Conservation (phyloP, 2,329 filamentous ascomycete species). For the Trichocomaceae sp. region DNA sequence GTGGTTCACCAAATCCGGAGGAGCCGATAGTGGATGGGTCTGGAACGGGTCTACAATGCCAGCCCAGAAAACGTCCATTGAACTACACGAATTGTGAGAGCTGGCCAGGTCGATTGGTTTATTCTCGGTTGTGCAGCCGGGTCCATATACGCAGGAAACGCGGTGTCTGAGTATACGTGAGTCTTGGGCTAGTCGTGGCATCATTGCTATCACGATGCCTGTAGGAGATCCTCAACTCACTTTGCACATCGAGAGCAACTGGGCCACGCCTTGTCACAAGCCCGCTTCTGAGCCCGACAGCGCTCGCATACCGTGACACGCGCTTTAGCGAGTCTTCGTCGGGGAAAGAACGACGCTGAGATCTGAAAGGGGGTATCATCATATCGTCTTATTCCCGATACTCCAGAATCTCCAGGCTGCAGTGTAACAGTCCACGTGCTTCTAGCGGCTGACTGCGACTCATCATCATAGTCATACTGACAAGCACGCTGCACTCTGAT, state of each 20-base stretch:
- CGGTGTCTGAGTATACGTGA: not conserved
- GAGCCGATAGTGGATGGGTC: not conserved
- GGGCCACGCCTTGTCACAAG: conserved; percentile 1
- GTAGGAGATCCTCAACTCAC: not conserved
- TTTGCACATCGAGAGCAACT: conserved; percentile 5
- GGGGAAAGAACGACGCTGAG: not conserved
- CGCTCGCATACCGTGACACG: conserved; percentile 5
- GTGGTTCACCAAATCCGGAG: conserved; percentile 4
- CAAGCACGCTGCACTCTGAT: not conserved
- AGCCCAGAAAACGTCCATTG: not conserved
- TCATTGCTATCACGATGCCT: no score
- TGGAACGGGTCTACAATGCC: conserved; percentile 1
- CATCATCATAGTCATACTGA: not conserved
- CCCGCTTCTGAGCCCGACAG: conserved; percentile 4
- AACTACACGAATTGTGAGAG: no score
- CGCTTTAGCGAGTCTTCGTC: not conserved
- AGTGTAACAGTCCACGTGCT: not conserved
- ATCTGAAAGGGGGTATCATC: not conserved
- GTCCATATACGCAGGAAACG: not conserved
- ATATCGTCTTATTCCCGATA: not conserved
- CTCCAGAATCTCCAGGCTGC: not conserved
- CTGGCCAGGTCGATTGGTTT: not conserved
- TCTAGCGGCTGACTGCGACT: not conserved
- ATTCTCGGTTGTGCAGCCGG: not conserved
- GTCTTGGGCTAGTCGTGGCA: not conserved